A percentile compares a stretch with the other conserved stretches of the same genome.
Conservation (phyloP, 805 yeast genomes). For the Clavispora fructus region DNA sequence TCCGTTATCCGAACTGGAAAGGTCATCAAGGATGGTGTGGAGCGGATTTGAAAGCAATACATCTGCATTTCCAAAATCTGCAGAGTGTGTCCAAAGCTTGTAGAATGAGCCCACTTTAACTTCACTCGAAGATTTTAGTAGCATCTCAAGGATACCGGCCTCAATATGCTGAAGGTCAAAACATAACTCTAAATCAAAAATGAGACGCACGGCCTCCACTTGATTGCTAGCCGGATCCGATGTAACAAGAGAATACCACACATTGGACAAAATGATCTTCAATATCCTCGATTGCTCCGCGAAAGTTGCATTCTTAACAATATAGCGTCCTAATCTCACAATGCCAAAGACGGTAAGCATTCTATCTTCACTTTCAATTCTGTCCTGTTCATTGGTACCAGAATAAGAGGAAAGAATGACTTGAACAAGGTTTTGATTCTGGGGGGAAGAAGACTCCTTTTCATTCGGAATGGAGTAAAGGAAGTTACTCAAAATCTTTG, state of each 20-base stretch:
- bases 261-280: slow-evolving; percentile 34
- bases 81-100: slow-evolving; percentile 70
- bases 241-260: slow-evolving; percentile 54
- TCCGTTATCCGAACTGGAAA: slow-evolving; percentile 40
- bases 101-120: slow-evolving; percentile 49
- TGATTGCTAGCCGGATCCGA: slow-evolving; percentile 51
- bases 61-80: slow-evolving; percentile 44
- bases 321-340: slow-evolving; percentile 33
- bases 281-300: slow-evolving; percentile 34
- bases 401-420: slow-evolving; percentile 12
- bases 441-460: slow-evolving; percentile 1
- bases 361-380: background rate
- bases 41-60: slow-evolving; percentile 56
- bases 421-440: slow-evolving; percentile 6
- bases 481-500: slow-evolving; percentile 17
- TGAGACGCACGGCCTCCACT: slow-evolving; percentile 61
- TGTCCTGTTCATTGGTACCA: background rate
- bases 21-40: slow-evolving; percentile 61
- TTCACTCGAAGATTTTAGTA: slow-evolving; percentile 32
- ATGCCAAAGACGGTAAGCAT: slow-evolving; percentile 19
- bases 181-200: slow-evolving; percentile 57
- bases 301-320: slow-evolving; percentile 24
- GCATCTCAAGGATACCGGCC: slow-evolving; percentile 60
- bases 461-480: slow-evolving; percentile 17
- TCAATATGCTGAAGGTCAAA: slow-evolving; percentile 56